A percentile compares a stretch with the other conserved stretches of the same genome.
These are phyloP conservation scores for Umbelopsis vinacea DNA, from an alignment of 192 early-diverging fungal species.

Conservation along the genomic window DNA sequence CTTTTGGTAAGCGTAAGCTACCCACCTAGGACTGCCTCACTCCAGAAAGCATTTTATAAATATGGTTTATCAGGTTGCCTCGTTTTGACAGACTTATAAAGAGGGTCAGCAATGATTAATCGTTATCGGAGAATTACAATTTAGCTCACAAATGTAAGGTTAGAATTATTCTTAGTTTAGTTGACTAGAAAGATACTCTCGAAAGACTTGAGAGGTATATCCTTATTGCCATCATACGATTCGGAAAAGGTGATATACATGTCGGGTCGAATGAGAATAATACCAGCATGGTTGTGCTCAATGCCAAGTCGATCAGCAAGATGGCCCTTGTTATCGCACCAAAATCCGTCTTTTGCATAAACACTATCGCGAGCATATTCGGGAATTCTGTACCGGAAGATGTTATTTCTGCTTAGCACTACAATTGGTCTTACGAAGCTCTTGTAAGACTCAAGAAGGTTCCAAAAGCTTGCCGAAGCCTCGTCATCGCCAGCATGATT, in stretches of 20 bases:
- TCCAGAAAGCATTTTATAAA: no score
- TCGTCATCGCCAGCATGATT: neutral
- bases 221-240: neutral
- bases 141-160: no score
- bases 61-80: no score
- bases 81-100: no score
- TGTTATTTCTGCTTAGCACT: neutral
- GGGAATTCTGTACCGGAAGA: neutral
- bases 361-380: neutral
- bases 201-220: neutral
- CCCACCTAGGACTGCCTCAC: no score
- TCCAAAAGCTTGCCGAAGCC: neutral
- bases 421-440: neutral
- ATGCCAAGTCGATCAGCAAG: neutral
- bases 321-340: neutral
- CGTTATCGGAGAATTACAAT: no score
- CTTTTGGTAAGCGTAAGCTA: no score
- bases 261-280: neutral
- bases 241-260: conserved; percentile 5
- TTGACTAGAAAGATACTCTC: neutral
- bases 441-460: neutral
- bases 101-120: no score
- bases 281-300: neutral
- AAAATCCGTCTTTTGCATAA: neutral
- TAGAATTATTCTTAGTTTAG: neutral